These are phyloP conservation scores for Colletotrichum shisoi DNA, from an alignment of 2,329 filamentous ascomycete genomes.

Conservation along the genomic window DNA sequence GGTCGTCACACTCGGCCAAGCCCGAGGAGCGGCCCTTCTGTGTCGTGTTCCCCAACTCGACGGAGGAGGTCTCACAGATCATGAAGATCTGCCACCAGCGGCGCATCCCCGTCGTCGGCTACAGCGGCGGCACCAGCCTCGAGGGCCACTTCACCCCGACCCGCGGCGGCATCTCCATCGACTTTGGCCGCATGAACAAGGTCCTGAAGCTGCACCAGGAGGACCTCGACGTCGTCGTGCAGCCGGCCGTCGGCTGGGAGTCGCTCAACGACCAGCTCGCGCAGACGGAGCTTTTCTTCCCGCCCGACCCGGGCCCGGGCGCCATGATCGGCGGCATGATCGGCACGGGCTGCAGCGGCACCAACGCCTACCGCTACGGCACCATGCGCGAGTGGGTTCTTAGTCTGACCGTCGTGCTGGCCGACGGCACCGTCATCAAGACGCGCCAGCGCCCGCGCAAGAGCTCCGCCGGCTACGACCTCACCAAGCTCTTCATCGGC, in stretches of 20 bases:
- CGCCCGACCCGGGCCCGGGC: slow-evolving; percentile 87
- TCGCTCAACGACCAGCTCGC: slow-evolving; percentile 78
- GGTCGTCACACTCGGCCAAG: slow-evolving; percentile 66
- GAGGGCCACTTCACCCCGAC: slow-evolving; percentile 90
- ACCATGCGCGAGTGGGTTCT: slow-evolving; percentile 97
- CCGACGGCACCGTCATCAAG: slow-evolving; percentile 89
- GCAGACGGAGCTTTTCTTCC: slow-evolving; percentile 83
- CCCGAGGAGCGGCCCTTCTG: slow-evolving; percentile 66
- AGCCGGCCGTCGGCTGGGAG: slow-evolving; percentile 88
- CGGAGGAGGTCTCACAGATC: slow-evolving; percentile 83
- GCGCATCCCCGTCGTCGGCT: slow-evolving; percentile 84
- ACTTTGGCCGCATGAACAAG: slow-evolving; percentile 86
- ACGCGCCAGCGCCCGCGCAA: slow-evolving; percentile 88
- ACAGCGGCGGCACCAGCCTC: slow-evolving; percentile 86
- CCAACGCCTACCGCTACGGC: slow-evolving; percentile 90
- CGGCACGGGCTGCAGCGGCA: slow-evolving; percentile 76
- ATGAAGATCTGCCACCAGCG: slow-evolving; percentile 88
- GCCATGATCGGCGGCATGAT: slow-evolving; percentile 93
- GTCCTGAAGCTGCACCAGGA: slow-evolving; percentile 79
- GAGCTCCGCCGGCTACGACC: slow-evolving; percentile 89
- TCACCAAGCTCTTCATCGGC: slow-evolving; percentile 88
- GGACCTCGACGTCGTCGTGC: slow-evolving; percentile 78
- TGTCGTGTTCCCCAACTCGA: slow-evolving; percentile 78
- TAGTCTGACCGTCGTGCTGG: slow-evolving; percentile 84
- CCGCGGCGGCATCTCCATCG: slow-evolving; percentile 81